Evolutionary conservation across 2,329 filamentous ascomycete genomes (phyloP).

Genomic region (Clarireedia homoeocarpa): DNA sequence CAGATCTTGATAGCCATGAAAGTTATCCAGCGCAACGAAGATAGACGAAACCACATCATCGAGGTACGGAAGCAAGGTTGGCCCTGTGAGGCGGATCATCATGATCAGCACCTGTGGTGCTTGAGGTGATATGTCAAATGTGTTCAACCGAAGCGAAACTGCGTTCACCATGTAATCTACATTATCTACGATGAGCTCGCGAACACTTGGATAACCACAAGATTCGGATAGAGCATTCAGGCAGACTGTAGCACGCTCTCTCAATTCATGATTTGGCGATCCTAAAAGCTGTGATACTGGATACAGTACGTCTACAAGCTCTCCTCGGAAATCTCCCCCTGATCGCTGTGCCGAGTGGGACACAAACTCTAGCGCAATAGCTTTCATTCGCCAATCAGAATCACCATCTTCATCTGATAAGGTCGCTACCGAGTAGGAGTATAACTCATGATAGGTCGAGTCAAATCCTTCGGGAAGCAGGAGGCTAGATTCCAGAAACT

Average conservation of each 20-base stretch:
- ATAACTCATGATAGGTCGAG: constrained; percentile 50
- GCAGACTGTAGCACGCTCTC: constrained; percentile 73
- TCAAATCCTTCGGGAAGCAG: constrained; percentile 34
- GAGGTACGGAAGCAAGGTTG: constrained; percentile 73
- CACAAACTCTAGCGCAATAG: constrained; percentile 73
- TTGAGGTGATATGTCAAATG: constrained; percentile 85
- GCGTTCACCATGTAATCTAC: constrained; percentile 96
- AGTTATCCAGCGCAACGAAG: constrained; percentile 88
- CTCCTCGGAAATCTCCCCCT: constrained; percentile 63
- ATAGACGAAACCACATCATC: constrained; percentile 89
- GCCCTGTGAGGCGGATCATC: constrained; percentile 86
- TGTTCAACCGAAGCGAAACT: constrained; percentile 79
- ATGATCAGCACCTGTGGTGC: constrained; percentile 85
- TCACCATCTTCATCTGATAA: constrained; percentile 43
- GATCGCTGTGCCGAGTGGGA: constrained; percentile 66
- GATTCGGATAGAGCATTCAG: constrained; percentile 71
- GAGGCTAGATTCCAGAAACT: constrained; percentile 54
- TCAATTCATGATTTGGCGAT: constrained; percentile 57
- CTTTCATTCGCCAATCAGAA: constrained; percentile 64
- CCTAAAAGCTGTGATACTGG: constrained; percentile 85
- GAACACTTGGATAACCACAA: constrained; percentile 68
- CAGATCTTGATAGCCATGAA: constrained; percentile 82
- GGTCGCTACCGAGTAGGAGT: constrained; percentile 53
- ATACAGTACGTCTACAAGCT: constrained; percentile 87
- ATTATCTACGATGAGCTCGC: constrained; percentile 77